Percentiles rank a stretch among this genome's conserved stretches.
Evolutionary conservation across 257 asterid species (phyloP).

Genomic region (Solanum dulcamara): DNA sequence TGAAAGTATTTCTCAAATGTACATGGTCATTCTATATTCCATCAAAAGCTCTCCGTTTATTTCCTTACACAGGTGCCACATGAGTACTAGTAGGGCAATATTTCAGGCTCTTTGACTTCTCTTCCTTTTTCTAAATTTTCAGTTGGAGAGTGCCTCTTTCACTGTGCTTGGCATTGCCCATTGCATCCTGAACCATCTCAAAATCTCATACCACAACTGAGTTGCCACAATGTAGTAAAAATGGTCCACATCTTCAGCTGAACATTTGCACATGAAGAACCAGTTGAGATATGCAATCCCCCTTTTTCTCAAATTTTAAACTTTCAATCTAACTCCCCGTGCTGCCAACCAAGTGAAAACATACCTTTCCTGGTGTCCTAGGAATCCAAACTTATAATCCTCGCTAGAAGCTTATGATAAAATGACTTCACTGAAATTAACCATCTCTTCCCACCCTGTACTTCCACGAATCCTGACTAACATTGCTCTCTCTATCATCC

Average conservation of each 20-base stretch:
- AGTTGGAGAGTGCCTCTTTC: not conserved
- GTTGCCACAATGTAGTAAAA: not conserved
- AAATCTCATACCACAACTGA: not conserved
- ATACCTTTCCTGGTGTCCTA: not conserved
- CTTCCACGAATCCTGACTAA: not conserved
- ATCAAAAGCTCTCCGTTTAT: not conserved
- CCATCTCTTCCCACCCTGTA: not conserved
- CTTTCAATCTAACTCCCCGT: not conserved
- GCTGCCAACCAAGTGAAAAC: not conserved
- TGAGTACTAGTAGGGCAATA: not conserved
- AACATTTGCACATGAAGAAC: not conserved
- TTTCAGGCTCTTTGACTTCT: not conserved
- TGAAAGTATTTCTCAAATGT: not conserved
- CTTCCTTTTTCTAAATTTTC: not conserved
- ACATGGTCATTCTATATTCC: not conserved
- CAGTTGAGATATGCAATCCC: not conserved
- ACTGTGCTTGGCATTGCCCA: not conserved
- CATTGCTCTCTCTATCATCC: not conserved
- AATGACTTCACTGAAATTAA: not conserved
- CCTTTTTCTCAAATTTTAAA: not conserved
- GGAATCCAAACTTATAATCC: not conserved
- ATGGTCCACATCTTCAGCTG: not conserved
- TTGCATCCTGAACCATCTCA: not conserved
- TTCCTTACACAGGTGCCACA: not conserved
- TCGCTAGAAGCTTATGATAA: not conserved